Percentiles rank a stretch among this genome's conserved stretches.
phyloP scores from a whole-genome alignment of 2,329 filamentous ascomycete genomes.

The Neofusicoccum laricinum region DNA sequence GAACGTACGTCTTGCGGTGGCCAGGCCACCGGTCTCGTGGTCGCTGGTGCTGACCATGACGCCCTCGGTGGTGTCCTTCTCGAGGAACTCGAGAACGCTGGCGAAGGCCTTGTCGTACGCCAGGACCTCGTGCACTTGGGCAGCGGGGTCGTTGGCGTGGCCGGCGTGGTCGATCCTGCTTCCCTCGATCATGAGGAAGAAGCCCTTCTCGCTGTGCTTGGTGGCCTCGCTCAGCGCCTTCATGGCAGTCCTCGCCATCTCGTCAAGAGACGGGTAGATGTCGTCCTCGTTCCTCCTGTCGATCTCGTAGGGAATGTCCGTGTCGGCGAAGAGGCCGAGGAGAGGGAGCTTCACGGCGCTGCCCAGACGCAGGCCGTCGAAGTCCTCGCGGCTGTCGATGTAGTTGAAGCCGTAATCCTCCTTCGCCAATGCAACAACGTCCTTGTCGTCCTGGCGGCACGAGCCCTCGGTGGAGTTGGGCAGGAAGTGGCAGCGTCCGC shows the following conservation, averaged over 20 bases:
- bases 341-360: constrained; percentile 71
- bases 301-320: constrained; percentile 89
- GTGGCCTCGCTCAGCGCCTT: constrained; percentile 78
- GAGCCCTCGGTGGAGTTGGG: constrained; percentile 77
- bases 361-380: constrained; percentile 70
- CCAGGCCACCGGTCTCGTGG: constrained; percentile 90
- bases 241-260: constrained; percentile 85
- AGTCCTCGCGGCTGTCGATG: constrained; percentile 66
- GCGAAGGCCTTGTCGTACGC: constrained; percentile 88
- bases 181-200: constrained; percentile 98
- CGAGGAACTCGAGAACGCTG: constrained; percentile 79
- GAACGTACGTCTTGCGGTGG: constrained; percentile 69
- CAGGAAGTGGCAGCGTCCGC: constrained; percentile 89
- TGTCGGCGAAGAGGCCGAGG: constrained; percentile 77
- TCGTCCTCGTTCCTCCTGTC: constrained; percentile 78
- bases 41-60: constrained; percentile 89
- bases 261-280: constrained; percentile 81
- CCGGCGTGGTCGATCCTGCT: constrained; percentile 95
- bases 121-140: constrained; percentile 76
- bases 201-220: constrained; percentile 79
- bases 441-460: constrained; percentile 74
- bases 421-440: constrained; percentile 71
- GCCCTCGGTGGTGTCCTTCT: constrained; percentile 68
- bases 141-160: constrained; percentile 55
- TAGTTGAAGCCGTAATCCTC: constrained; percentile 75